Percentiles rank a stretch among this genome's conserved stretches.
Evolutionary conservation across 306 rosid genomes (phyloP).

Genomic region (Dicorynia guianensis): DNA sequence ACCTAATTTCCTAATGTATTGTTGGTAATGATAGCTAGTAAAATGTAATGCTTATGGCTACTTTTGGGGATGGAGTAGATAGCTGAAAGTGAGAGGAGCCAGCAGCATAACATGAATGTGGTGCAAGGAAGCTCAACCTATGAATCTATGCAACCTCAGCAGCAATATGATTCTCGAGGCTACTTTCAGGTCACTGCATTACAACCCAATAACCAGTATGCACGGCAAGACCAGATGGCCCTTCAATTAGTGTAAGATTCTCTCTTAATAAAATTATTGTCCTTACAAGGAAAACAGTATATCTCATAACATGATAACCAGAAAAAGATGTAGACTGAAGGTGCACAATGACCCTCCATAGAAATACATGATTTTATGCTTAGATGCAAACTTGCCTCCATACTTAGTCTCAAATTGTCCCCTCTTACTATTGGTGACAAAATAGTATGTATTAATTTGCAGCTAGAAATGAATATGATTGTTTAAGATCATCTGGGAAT

Average conservation of each 20-base stretch:
- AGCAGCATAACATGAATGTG: constrained; percentile 59
- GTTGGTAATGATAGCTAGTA: not conserved
- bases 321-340: not conserved
- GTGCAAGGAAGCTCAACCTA: constrained; percentile 61
- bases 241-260: constrained; percentile 79
- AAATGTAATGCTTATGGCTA: not conserved
- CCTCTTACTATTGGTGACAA: too few relatives aligned
- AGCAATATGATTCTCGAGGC: constrained; percentile 66
- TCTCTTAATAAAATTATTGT: not conserved
- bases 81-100: constrained; percentile 82
- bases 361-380: not conserved
- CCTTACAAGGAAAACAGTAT: too few relatives aligned
- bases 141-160: constrained; percentile 68
- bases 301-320: too few relatives aligned
- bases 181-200: constrained; percentile 83
- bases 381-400: not conserved
- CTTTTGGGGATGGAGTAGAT: constrained; percentile 54
- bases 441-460: too few relatives aligned
- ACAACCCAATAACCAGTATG: constrained; percentile 70
- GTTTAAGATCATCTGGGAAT: too few relatives aligned
- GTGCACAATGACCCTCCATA: not conserved
- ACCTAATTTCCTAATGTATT: not conserved
- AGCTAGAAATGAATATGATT: not conserved
- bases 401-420: not conserved
- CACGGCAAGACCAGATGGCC: constrained; percentile 78